Evolutionary conservation across 73 alveolate species (phyloP).

Genomic region (Symbiodinium pilosum): DNA sequence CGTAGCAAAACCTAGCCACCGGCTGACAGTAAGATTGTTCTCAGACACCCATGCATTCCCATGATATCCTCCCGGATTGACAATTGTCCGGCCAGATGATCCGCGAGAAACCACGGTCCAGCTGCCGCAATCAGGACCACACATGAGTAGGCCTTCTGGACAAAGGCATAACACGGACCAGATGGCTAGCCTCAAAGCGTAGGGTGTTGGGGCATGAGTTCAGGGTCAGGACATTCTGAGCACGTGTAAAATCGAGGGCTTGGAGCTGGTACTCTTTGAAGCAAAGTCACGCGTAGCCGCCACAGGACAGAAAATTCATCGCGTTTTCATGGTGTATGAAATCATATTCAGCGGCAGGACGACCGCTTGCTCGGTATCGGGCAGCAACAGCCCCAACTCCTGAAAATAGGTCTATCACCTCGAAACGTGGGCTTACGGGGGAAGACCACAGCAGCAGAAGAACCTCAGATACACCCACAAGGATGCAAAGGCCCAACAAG

Average conservation of each 20-base stretch:
- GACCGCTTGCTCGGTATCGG: background rate
- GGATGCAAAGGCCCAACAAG: too few species aligned
- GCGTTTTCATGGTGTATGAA: background rate
- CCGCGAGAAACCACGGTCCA: slow-evolving; percentile 5
- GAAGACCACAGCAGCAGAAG: slow-evolving; percentile 34
- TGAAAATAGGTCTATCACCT: slow-evolving; percentile 40
- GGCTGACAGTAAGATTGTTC: background rate
- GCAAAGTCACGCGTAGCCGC: background rate
- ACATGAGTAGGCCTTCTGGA: background rate
- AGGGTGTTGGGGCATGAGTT: too few species aligned
- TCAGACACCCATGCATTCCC: background rate
- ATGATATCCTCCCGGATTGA: background rate
- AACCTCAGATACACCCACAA: too few species aligned
- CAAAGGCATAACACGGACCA: background rate
- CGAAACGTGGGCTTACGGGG: background rate
- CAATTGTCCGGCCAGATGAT: background rate
- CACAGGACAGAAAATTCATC: background rate
- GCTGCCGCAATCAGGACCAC: slow-evolving; percentile 21
- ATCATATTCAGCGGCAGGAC: background rate
- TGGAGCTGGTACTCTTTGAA: too few species aligned
- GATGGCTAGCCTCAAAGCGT: slow-evolving; percentile 34
- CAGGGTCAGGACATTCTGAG: too few species aligned
- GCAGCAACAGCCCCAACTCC: background rate
- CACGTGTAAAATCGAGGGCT: too few species aligned
- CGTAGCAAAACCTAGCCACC: too few species aligned